A percentile compares a stretch with the other conserved stretches of the same genome.
Conservation (phyloP, 192 early-diverging fungal genomes). For the Coemansia sp. region DNA sequence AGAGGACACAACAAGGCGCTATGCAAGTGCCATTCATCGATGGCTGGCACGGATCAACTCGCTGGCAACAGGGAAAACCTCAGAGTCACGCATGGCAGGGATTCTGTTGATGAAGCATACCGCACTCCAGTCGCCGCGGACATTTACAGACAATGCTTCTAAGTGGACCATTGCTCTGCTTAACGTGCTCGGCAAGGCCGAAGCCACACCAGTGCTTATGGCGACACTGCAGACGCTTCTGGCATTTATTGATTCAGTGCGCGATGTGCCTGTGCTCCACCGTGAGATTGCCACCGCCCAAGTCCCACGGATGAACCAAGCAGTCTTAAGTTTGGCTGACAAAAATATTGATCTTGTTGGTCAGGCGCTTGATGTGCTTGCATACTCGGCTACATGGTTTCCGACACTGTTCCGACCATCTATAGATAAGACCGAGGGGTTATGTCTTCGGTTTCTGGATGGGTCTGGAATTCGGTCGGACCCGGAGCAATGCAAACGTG, state of each 20-base stretch:
- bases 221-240: conserved; percentile 36
- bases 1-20: conserved; percentile 27
- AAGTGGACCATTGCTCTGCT: conserved; percentile 46
- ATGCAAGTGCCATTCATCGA: conserved; percentile 38
- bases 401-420: conserved; percentile 48
- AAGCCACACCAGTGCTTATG: conserved; percentile 18
- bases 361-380: conserved; percentile 26
- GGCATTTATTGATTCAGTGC: conserved; percentile 43
- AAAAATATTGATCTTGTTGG: conserved; percentile 35
- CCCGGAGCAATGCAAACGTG: conserved; percentile 9
- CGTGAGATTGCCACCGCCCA: conserved; percentile 44
- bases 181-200: conserved; percentile 31
- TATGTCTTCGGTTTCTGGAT: conserved; percentile 35
- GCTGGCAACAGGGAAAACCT: conserved; percentile 29
- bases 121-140: conserved; percentile 34
- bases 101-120: conserved; percentile 49
- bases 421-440: conserved; percentile 39
- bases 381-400: conserved; percentile 44
- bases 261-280: conserved; percentile 38
- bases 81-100: conserved; percentile 43
- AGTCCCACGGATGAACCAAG: conserved; percentile 52
- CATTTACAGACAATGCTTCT: conserved; percentile 34
- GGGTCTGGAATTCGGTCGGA: conserved; percentile 6
- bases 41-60: conserved; percentile 51
- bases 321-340: conserved; percentile 33